phyloP scores from a whole-genome alignment of 2,329 filamentous ascomycete species.

The Colletotrichum lini region DNA sequence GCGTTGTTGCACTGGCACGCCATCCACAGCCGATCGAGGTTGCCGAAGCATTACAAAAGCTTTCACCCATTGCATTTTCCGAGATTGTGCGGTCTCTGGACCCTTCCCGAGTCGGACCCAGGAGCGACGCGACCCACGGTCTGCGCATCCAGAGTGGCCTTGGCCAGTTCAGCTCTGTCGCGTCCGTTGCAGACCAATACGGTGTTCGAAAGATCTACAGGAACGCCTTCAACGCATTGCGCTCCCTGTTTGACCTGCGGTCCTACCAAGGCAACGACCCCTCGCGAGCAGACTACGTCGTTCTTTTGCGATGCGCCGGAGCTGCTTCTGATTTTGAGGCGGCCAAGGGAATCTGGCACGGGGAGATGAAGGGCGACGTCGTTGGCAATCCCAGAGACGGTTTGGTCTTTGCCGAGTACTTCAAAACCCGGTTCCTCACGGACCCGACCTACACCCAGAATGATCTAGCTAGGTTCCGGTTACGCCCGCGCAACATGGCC shows the following conservation, averaged over 20 bases:
- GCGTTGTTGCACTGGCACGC: slow-evolving; percentile 49
- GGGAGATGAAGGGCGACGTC: slow-evolving; percentile 47
- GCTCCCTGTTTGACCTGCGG: slow-evolving; percentile 54
- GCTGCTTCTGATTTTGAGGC: slow-evolving; percentile 56
- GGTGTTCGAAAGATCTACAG: slow-evolving; percentile 62
- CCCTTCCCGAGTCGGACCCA: slow-evolving; percentile 64
- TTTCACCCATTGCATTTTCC: slow-evolving; percentile 72
- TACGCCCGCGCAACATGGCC: slow-evolving; percentile 57
- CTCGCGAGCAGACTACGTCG: slow-evolving; percentile 58
- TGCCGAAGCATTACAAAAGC: slow-evolving; percentile 28
- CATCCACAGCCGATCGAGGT: slow-evolving; percentile 21
- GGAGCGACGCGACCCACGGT: slow-evolving; percentile 64
- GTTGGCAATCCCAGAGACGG: slow-evolving; percentile 51
- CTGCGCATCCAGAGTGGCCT: slow-evolving; percentile 57
- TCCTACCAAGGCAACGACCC: slow-evolving; percentile 47
- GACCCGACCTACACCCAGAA: slow-evolving; percentile 63
- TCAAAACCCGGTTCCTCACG: slow-evolving; percentile 63
- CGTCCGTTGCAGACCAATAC: slow-evolving; percentile 56
- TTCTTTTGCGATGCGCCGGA: slow-evolving; percentile 63
- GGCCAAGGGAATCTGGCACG: slow-evolving; percentile 54
- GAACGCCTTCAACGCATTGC: slow-evolving; percentile 53
- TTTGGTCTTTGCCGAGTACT: slow-evolving; percentile 60
- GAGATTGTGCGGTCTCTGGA: slow-evolving; percentile 75
- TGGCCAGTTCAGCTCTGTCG: slow-evolving; percentile 56
- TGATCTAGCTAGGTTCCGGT: slow-evolving; percentile 57